Conservation (phyloP, 257 asterid species). For the Przewalskia tangutica region DNA sequence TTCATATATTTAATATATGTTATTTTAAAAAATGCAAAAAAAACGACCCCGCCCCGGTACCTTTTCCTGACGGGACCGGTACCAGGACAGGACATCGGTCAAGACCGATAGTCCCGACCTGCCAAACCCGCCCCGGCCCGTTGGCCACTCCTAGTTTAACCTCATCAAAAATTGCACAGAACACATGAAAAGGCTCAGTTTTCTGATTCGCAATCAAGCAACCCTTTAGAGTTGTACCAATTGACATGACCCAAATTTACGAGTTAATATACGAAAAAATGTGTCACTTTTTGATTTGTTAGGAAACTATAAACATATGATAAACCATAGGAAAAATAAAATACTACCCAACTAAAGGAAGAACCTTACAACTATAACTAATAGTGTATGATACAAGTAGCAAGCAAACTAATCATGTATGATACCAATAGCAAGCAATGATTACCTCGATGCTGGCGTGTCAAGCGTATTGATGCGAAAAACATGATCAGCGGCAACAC, state of each 20-base stretch:
- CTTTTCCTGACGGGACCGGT: no score
- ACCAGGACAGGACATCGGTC: no score
- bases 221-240: background rate
- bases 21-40: no score
- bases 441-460: conserved; percentile 82
- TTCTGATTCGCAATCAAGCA: background rate
- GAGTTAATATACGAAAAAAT: background rate
- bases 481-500: conserved; percentile 97
- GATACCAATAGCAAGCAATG: background rate
- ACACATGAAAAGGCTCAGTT: background rate
- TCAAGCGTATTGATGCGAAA: conserved; percentile 97
- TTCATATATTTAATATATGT: no score
- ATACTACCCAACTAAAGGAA: background rate
- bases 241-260: background rate
- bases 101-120: no score
- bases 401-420: no score
- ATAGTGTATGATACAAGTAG: background rate
- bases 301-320: background rate
- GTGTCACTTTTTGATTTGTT: background rate
- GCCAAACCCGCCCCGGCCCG: no score
- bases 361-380: background rate
- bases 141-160: no score
- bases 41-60: no score
- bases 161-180: background rate
- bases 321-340: background rate